phyloP scores from a whole-genome alignment of 176 grass and related monocot genomes.

The Otatea glauca region DNA sequence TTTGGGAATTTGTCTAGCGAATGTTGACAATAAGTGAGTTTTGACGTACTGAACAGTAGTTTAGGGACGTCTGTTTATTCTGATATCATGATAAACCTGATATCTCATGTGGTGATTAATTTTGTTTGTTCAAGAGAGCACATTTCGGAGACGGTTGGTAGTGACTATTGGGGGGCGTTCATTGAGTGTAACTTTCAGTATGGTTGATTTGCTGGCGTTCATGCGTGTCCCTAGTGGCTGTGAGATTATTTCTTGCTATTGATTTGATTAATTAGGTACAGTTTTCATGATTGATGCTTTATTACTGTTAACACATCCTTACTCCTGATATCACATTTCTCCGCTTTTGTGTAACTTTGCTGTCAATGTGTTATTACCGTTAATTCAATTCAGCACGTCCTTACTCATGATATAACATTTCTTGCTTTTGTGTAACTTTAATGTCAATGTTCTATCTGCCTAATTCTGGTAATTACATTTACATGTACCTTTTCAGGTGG shows the following conservation, averaged over 20 bases:
- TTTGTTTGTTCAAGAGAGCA: not conserved
- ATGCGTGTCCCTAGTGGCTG: not conserved
- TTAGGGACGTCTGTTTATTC: not conserved
- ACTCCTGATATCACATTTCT: conserved; percentile 13
- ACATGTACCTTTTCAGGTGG: conserved; percentile 64
- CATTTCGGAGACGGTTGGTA: conserved; percentile 3
- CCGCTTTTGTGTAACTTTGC: conserved; percentile 26
- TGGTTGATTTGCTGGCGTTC: not conserved
- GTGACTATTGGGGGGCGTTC: not conserved
- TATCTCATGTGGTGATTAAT: not conserved
- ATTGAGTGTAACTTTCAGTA: not conserved
- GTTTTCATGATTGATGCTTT: conserved; percentile 27
- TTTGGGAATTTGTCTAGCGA: conserved; percentile 14
- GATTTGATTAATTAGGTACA: conserved; percentile 14
- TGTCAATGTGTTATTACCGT: conserved; percentile 10
- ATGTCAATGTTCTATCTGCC: conserved; percentile 3
- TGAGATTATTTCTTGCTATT: conserved; percentile 18
- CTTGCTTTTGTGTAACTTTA: conserved; percentile 22
- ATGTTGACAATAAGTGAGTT: not conserved
- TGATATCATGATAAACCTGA: conserved; percentile 12
- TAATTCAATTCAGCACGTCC: conserved; percentile 26
- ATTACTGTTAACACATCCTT: conserved; percentile 9
- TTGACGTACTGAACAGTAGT: conserved; percentile 4
- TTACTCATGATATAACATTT: too few relatives aligned
- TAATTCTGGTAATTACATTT: conserved; percentile 15